Base-by-base conservation (phyloP, 306 rosid species). In the Vicia faba region DNA sequence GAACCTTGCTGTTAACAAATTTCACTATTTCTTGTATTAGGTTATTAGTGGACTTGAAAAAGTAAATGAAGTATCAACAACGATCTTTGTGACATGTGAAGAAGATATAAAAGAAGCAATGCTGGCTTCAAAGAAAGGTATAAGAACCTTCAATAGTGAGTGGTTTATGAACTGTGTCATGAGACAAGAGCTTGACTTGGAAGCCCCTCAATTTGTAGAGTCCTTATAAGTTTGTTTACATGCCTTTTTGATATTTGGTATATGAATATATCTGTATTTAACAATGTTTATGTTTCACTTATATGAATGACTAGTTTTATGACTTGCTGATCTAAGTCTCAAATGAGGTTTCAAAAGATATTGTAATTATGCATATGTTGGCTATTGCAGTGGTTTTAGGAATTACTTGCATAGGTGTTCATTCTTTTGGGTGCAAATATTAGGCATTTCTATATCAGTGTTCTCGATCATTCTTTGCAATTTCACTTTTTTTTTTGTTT, bases 131-230 rank as follows among this genome's bases (percentile, higher is more conserved):
- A 84, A 79, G 85, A 82, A 76, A 69, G 95, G 96, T 60, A 75
- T 85, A 53, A 61, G 80, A 79, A 92, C 95, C 57, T 92, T 82
- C 72, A 82, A 89, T 56, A 71, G 85, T 69, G 96, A 89, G 33
- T 92, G 97, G 92, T 83, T 89, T 67, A 92, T 92, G 92, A 84
- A 81, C 64, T 92, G 97, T 81, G 80, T 89, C 70, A 85, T 92
- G 97, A 82, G 83, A 79, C 96, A 92, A 73, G 92, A 89, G 66
- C 85, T 92, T 15, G 97, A 92, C 74, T 36, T 89, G 72, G 85
- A 89, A 61, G 96, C 92, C 66, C 77, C 88, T 53, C 91, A 89
- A 64, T 92, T 85, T 80, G 90, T 88, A 2, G 88, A 79, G 79
- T 84, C 97, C 78, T 76, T 91, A 15, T 86, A 49, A 77, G 73